Base-by-base conservation (phyloP, 305 asterid genomes). In the Fraxinus platypoda region DNA sequence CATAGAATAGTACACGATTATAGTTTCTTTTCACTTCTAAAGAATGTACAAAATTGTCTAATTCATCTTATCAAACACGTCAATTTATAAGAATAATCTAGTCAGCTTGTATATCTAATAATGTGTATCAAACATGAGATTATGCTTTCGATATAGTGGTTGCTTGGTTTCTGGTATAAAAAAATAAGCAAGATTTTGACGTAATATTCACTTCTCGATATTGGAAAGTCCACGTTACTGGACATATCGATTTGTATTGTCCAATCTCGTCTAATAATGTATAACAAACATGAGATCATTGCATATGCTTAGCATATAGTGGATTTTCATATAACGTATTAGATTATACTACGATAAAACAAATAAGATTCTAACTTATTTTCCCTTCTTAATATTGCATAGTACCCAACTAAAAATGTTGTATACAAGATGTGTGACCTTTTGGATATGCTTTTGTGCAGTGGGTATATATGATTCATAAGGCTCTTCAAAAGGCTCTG, bases 391-490 rank as follows among this genome's bases (percentile, higher is more conserved):
- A 49, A 49, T 15, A 52, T 52, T 52, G 23, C 21, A 52, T 0
- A 2, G 2, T n/a, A 52, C 23, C 64, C 6, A 52, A 17, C 64
- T 17, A 52, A 52, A 52, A 13, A 15, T 46, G 19, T 66, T 66
- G 74, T 66, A 64, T 12, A 66, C 35, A 17, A 46, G n/a, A 13
- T 46, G 15, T 46, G 19, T 0, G 1, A 46, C 57, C 6, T 46
- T 68, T 26, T 26, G 8, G 11, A 52, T 70, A 78, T 35, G 81
- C 81, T 78, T 78, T 59, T 78, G 38, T 78, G 57, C 49, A 19
- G 26, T 78, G 74, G 74, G 43, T 46, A 78, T 57, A 19, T 3
- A 78, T 78, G 81, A 64, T 78, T 78, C 81, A 2, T 38, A 38
- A 38, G 46, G 49, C 12, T 8, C 46, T 46, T 46, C 13, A 77